Conservation (phyloP, 78 protist genomes). For the Protostelium mycophagum region DNA sequence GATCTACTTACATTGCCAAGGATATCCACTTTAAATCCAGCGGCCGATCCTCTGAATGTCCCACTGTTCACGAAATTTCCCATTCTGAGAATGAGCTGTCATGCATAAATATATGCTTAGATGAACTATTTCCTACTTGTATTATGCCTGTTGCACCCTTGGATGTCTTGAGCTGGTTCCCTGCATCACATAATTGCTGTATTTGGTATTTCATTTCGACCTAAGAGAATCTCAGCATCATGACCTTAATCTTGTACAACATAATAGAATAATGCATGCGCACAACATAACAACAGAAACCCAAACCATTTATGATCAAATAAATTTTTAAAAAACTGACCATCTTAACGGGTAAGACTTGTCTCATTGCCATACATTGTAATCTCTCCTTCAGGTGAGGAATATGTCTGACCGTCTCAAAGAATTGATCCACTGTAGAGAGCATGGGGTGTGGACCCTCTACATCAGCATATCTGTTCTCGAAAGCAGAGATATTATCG, state of each 20-base stretch:
- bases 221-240: no score
- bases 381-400: neutral
- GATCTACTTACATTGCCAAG: constrained; percentile 39
- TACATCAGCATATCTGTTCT: neutral
- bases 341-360: neutral
- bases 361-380: neutral
- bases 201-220: neutral
- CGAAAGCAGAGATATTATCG: neutral
- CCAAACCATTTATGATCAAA: no score
- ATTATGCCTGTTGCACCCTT: neutral
- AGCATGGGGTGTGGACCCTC: neutral
- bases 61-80: constrained; percentile 62
- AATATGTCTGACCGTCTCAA: neutral
- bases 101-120: neutral
- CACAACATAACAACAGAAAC: no score
- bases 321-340: no score
- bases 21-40: constrained; percentile 57
- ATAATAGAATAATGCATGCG: no score
- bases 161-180: neutral
- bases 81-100: constrained; percentile 24
- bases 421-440: neutral
- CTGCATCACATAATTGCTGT: neutral
- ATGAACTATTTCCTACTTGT: neutral
- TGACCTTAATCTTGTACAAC: no score
- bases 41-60: constrained; percentile 44